A percentile compares a stretch with the other conserved stretches of the same genome.
Conservation (phyloP, 192 early-diverging fungal species). For the Podila horticola region DNA sequence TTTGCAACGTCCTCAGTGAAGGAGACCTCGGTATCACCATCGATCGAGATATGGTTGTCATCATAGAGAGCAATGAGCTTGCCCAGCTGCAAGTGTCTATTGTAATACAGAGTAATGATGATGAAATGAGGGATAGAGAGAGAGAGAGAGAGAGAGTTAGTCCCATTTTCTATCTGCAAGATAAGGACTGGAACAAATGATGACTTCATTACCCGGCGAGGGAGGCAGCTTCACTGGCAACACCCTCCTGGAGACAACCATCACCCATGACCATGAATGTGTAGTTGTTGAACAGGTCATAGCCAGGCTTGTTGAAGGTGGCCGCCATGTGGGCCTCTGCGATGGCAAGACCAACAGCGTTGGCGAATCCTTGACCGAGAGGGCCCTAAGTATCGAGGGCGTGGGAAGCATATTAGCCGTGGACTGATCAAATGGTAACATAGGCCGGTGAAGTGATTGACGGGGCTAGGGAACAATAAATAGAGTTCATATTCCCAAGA, state of each 20-base stretch:
- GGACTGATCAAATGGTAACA: no score
- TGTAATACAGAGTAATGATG: background rate
- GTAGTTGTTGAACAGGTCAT: slow-evolving; percentile 86
- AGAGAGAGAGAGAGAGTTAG: no score
- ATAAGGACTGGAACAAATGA: no score
- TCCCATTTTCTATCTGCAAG: no score
- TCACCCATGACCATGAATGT: slow-evolving; percentile 90
- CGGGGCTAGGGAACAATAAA: background rate
- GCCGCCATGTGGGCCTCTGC: slow-evolving; percentile 90
- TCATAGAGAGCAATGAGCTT: slow-evolving; percentile 97
- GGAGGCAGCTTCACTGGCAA: slow-evolving; percentile 89
- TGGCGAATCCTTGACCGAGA: slow-evolving; percentile 93
- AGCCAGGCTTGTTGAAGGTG: slow-evolving; percentile 91
- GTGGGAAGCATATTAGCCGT: background rate
- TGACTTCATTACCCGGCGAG: slow-evolving; percentile 79
- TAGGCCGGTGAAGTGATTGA: no score
- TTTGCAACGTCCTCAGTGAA: slow-evolving; percentile 94
- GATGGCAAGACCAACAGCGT: slow-evolving; percentile 93
- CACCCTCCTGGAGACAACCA: slow-evolving; percentile 99
- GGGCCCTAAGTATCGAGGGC: slow-evolving; percentile 66
- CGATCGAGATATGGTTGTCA: slow-evolving; percentile 96
- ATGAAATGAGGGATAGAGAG: no score
- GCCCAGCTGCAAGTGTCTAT: slow-evolving; percentile 86
- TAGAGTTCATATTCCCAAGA: background rate
- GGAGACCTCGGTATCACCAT: slow-evolving; percentile 83